Conservation (phyloP, 2,329 filamentous ascomycete genomes). For the Rhynchosporium agropyri region DNA sequence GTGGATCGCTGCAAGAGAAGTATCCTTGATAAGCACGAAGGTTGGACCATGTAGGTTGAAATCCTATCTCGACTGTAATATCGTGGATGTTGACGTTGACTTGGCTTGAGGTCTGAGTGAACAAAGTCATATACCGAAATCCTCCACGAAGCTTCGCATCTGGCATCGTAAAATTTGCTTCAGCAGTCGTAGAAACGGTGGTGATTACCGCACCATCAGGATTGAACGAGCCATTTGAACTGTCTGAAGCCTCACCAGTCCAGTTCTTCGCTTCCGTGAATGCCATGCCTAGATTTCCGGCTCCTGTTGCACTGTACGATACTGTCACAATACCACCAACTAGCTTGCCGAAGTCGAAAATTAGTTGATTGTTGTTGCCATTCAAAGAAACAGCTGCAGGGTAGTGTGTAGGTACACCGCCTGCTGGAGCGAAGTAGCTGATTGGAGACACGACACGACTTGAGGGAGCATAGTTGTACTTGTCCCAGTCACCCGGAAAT, state of each 20-base stretch:
- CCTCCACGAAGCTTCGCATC: conserved; percentile 52
- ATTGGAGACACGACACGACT: conserved; percentile 54
- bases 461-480: conserved; percentile 57
- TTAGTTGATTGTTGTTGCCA: conserved; percentile 53
- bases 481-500: conserved; percentile 61
- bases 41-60: conserved; percentile 48
- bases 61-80: conserved; percentile 44
- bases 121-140: conserved; percentile 55
- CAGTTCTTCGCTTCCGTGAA: conserved; percentile 52
- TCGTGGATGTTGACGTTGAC: conserved; percentile 40
- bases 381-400: conserved; percentile 25
- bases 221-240: conserved; percentile 51
- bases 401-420: conserved; percentile 45
- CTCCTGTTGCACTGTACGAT: conserved; percentile 49
- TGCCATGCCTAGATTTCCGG: conserved; percentile 48
- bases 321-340: conserved; percentile 59
- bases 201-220: conserved; percentile 52
- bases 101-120: conserved; percentile 44
- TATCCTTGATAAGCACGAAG: conserved; percentile 56
- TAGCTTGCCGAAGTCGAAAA: conserved; percentile 62
- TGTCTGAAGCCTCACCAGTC: conserved; percentile 51
- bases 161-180: conserved; percentile 48
- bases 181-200: conserved; percentile 44
- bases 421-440: conserved; percentile 23
- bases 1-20: conserved; percentile 52